phyloP scores from a whole-genome alignment of 495 filamentous ascomycete species.

The Penicillium paradoxum region DNA sequence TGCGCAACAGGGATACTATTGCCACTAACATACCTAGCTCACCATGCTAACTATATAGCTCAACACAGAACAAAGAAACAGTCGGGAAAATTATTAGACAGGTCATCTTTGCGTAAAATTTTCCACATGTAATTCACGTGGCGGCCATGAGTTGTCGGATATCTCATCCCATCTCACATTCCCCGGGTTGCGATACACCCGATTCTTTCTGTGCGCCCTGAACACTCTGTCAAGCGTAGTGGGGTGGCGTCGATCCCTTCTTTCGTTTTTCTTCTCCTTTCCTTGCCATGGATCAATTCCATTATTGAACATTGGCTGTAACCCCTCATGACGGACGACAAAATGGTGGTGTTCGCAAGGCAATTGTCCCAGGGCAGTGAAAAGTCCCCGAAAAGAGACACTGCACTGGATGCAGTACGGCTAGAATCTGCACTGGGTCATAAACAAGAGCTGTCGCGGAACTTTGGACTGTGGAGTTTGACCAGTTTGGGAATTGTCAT shows the following conservation, averaged over 20 bases:
- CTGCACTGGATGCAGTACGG: slow-evolving; percentile 34
- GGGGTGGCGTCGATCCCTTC: neutral
- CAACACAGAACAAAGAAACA: neutral
- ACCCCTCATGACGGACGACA: slow-evolving; percentile 1
- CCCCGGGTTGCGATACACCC: slow-evolving; percentile 6
- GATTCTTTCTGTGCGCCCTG: slow-evolving; percentile 6
- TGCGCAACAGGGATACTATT: slow-evolving; percentile 1
- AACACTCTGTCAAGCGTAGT: slow-evolving; percentile 6
- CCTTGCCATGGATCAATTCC: neutral
- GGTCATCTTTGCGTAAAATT: slow-evolving; percentile 10
- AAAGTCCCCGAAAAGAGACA: slow-evolving; percentile 10
- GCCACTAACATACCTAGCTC: slow-evolving; percentile 9
- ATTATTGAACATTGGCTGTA: neutral
- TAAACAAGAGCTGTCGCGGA: slow-evolving; percentile 37
- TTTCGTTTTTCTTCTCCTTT: neutral
- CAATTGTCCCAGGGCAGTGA: slow-evolving; percentile 6
- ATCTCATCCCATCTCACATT: slow-evolving; percentile 22
- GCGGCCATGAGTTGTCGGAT: slow-evolving; percentile 22
- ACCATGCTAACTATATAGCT: too few relatives aligned
- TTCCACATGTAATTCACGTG: slow-evolving; percentile 18
- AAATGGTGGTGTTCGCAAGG: slow-evolving; percentile 9
- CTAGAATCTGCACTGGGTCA: slow-evolving; percentile 43
- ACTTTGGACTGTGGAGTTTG: slow-evolving; percentile 40
- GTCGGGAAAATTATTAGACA: neutral
- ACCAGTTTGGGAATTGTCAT: slow-evolving; percentile 45